Conservation (phyloP, 2,329 filamentous ascomycete species). For the Seiridium cupressi region DNA sequence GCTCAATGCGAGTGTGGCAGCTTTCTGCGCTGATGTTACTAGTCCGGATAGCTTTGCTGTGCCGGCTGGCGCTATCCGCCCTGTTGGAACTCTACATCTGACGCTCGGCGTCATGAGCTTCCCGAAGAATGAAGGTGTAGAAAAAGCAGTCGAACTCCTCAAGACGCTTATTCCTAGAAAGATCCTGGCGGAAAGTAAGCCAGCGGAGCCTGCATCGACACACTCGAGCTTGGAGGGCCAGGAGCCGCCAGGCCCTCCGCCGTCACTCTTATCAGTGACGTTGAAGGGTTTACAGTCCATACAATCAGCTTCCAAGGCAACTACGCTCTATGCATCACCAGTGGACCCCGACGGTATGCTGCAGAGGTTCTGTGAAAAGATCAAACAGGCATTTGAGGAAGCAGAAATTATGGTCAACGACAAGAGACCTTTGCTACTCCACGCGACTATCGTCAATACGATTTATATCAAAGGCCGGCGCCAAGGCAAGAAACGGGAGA, state of each 20-base stretch:
- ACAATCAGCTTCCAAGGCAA: conserved; percentile 54
- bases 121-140: conserved; percentile 42
- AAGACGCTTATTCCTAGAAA: conserved; percentile 35
- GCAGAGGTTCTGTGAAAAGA: conserved; percentile 53
- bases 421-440: conserved; percentile 66
- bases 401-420: conserved; percentile 57
- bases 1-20: conserved; percentile 58
- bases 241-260: conserved; percentile 3
- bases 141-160: conserved; percentile 39
- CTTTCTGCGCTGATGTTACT: conserved; percentile 61
- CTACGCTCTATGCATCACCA: conserved; percentile 66
- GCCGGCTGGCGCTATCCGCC: conserved; percentile 67
- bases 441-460: conserved; percentile 85
- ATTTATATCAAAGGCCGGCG: conserved; percentile 61
- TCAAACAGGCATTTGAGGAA: conserved; percentile 54
- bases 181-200: conserved; percentile 30
- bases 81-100: conserved; percentile 77
- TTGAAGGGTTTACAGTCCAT: conserved; percentile 60
- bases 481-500: conserved; percentile 30
- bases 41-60: conserved; percentile 45
- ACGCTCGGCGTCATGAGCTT: conserved; percentile 87
- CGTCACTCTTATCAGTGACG: conserved; percentile 37
- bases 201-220: conserved; percentile 14
- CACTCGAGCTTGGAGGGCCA: neutral
- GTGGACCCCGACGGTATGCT: conserved; percentile 51